Conservation (phyloP, 1,139 yeast genomes). For the Saccharomyces hybrid region DNA sequence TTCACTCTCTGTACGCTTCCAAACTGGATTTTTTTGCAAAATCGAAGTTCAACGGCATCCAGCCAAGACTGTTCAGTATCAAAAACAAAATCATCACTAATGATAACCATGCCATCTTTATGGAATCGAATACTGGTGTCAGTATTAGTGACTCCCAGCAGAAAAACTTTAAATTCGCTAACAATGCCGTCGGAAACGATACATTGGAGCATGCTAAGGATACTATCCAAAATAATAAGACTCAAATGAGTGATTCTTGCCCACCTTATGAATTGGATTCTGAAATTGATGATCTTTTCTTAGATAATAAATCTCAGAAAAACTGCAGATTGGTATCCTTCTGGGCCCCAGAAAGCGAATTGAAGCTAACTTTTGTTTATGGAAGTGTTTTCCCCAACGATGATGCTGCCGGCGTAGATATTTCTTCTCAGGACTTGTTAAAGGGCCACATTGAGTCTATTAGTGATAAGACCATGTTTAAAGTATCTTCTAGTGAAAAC, state of each 20-base stretch:
- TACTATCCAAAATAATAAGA: neutral
- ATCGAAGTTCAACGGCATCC: conserved; percentile 34
- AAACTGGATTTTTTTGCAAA: conserved; percentile 82
- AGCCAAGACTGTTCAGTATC: conserved; percentile 25
- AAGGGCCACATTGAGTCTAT: conserved; percentile 50
- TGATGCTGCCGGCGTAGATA: conserved; percentile 36
- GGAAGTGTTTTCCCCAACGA: conserved; percentile 49
- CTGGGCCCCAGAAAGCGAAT: conserved; percentile 55
- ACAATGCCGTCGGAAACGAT: neutral
- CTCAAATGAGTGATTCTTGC: neutral
- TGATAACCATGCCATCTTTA: conserved; percentile 85
- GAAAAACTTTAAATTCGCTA: neutral
- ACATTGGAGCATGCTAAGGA: conserved; percentile 1
- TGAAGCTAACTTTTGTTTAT: conserved; percentile 82
- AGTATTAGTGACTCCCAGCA: conserved; percentile 1
- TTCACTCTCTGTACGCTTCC: conserved; percentile 83
- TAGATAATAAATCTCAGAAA: conserved; percentile 40
- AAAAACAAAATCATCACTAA: conserved; percentile 32
- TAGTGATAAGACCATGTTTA: conserved; percentile 72
- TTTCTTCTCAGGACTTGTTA: conserved; percentile 26
- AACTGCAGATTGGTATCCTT: conserved; percentile 78
- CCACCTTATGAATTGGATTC: conserved; percentile 46
- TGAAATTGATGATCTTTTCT: conserved; percentile 72
- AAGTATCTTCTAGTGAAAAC: conserved; percentile 74
- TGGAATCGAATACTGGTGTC: conserved; percentile 47